Conservation (phyloP, 129 eudicot species). For the Chrysanthemum makinoi region DNA sequence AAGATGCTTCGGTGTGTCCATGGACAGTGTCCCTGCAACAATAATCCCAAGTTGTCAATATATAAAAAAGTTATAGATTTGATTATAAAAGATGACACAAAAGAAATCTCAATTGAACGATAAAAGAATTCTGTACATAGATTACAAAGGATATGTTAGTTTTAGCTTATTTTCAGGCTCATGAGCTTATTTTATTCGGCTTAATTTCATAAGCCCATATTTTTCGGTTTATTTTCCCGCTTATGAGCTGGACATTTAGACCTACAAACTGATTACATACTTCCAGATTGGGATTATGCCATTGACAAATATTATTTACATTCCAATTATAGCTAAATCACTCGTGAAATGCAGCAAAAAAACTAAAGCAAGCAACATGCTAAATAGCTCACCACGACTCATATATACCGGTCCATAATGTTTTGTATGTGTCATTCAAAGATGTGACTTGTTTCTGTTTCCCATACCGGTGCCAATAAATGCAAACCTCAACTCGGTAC, state of each 20-base stretch:
- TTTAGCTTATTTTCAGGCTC: too few relatives aligned
- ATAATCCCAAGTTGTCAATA: constrained; percentile 32
- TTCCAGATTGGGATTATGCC: too few relatives aligned
- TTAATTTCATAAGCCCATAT: too few relatives aligned
- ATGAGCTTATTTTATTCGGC: too few relatives aligned
- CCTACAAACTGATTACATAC: too few relatives aligned
- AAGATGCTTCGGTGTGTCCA: constrained; percentile 24
- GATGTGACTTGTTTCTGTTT: constrained; percentile 51
- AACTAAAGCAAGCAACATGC: background rate
- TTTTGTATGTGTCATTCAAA: constrained; percentile 58
- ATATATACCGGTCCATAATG: constrained; percentile 50
- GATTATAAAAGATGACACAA: background rate
- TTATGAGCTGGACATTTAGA: too few relatives aligned
- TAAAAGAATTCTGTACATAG: background rate
- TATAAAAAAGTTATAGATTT: constrained; percentile 9
- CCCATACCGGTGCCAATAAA: constrained; percentile 40
- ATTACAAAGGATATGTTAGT: too few relatives aligned
- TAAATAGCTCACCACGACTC: constrained; percentile 47
- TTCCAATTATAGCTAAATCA: too few relatives aligned
- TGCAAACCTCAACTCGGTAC: constrained; percentile 49
- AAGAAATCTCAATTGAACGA: background rate
- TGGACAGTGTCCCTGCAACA: constrained; percentile 28
- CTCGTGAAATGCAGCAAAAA: too few relatives aligned
- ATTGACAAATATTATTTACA: too few relatives aligned
- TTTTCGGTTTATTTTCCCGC: too few relatives aligned